Base-by-base conservation (phyloP, 139 green algal genomes). In the Mesostigma viride region DNA sequence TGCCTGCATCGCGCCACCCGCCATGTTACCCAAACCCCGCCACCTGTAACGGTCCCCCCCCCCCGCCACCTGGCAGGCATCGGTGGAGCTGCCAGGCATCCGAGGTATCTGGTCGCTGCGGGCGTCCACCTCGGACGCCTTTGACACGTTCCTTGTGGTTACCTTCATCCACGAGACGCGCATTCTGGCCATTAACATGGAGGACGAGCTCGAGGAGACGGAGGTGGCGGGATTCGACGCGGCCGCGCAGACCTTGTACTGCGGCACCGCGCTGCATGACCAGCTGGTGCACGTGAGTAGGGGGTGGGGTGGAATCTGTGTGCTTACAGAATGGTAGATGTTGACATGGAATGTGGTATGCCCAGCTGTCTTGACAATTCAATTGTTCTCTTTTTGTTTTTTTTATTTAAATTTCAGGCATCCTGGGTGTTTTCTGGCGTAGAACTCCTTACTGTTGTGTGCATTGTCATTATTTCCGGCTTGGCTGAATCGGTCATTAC, bases 51-150 rank as follows among this genome's bases (percentile, higher is more conserved):
- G n/a, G n/a, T n/a, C n/a, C n/a, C n/a, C n/a, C n/a, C n/a, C n/a
- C n/a, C n/a, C n/a, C n/a, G n/a, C 17, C 17, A 53, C 40, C 17
- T 24, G 17, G 20, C 64, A 76, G 70, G 72, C 76, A 0, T 58
- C 63, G n/a, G 73, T 78, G 8, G 66, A 79, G 34, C 68, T 82
- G 31, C 68, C 69, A 28, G 70, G 70, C 47, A 82, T 91, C 31
- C 88, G 92, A 78, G 91, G 91, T 35, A 79, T 96, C 65, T 98
- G 91, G 90, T 88, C 73, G 57, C 74, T 98, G n/a, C 79, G 71
- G 32, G 56, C 34, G 62, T 57, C 31, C 33, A 48, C 53, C 1
- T 35, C 71, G 57, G 84, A 88, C 44, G 76, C 71, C 0, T 79
- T 84, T 48, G 91, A 99, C 82, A 86, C 71, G 5, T 89, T 83